Conservation (phyloP, 129 eudicot genomes). For the Scalesia atractyloides region DNA sequence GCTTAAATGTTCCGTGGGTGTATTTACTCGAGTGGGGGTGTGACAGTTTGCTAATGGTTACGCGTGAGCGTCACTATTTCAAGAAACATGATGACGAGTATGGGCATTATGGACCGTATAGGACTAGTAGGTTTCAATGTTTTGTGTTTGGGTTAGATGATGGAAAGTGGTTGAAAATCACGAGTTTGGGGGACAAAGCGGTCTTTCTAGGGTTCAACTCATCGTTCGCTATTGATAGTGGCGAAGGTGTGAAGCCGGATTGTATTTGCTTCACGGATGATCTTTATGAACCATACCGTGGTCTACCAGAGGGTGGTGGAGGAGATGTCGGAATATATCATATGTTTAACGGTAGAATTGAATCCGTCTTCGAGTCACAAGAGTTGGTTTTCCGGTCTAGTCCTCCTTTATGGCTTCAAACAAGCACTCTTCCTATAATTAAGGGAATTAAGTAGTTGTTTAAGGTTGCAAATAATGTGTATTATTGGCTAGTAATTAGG, state of each 20-base stretch:
- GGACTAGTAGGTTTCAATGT: slow-evolving; percentile 23
- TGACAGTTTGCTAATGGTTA: slow-evolving; percentile 27
- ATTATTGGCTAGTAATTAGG: not conserved
- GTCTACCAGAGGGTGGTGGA: slow-evolving; percentile 29
- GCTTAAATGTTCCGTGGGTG: not conserved
- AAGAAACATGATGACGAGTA: slow-evolving; percentile 17
- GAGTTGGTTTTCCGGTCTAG: slow-evolving; percentile 6
- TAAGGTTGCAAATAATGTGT: not conserved
- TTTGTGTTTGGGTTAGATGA: slow-evolving; percentile 23
- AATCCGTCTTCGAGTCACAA: slow-evolving; percentile 8
- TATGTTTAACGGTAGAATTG: slow-evolving; percentile 24
- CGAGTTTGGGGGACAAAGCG: slow-evolving; percentile 24
- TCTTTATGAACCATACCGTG: slow-evolving; percentile 31
- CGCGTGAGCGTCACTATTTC: slow-evolving; percentile 17
- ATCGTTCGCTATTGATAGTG: slow-evolving; percentile 18
- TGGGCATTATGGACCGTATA: slow-evolving; percentile 23
- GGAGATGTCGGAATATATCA: slow-evolving; percentile 33
- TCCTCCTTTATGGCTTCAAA: slow-evolving; percentile 34
- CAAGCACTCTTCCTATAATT: not conserved
- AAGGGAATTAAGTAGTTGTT: not conserved
- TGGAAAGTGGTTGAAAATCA: slow-evolving; percentile 17
- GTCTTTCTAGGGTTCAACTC: slow-evolving; percentile 35
- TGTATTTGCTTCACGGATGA: slow-evolving; percentile 35
- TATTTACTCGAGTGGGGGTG: slow-evolving; percentile 32
- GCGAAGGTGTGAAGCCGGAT: slow-evolving; percentile 8